phyloP scores from a whole-genome alignment of 768 basidiomycete genomes.

The Lepiota subincarnata region DNA sequence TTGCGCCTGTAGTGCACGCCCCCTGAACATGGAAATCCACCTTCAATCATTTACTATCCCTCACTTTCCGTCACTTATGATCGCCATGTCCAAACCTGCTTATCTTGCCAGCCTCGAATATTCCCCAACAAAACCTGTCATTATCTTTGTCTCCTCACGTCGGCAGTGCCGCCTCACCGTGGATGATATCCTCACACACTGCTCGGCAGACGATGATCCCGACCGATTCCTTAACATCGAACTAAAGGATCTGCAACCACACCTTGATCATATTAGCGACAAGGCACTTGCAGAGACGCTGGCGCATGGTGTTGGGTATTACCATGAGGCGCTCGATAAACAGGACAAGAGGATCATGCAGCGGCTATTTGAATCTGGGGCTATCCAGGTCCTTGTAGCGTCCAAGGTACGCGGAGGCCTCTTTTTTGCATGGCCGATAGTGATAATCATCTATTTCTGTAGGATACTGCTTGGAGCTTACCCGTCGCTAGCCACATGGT shows the following conservation, averaged over 20 bases:
- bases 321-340: conserved; percentile 88
- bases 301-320: conserved; percentile 90
- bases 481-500: conserved; percentile 97
- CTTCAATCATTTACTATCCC: conserved; percentile 93
- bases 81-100: conserved; percentile 97
- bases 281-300: conserved; percentile 71
- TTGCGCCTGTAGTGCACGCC: conserved; percentile 65
- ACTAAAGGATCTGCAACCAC: conserved; percentile 74
- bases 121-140: conserved; percentile 79
- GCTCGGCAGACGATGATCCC: conserved; percentile 79
- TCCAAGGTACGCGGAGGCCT: conserved; percentile 62
- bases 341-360: conserved; percentile 95
- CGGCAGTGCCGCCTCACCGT: conserved; percentile 94
- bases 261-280: conserved; percentile 83
- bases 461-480: conserved; percentile 97
- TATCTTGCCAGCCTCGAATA: conserved; percentile 91
- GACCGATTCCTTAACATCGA: conserved; percentile 90
- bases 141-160: conserved; percentile 89
- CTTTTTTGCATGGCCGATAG: neutral
- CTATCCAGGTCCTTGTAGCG: conserved; percentile 90
- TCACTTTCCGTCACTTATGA: conserved; percentile 99
- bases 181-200: conserved; percentile 86
- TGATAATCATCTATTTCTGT: neutral
- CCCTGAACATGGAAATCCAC: conserved; percentile 95
- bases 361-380: conserved; percentile 87